Evolutionary conservation across 176 grass and related monocot genomes (phyloP), one percentile per base, ranked within the genome.

Genomic region (Bothriochloa decipiens): DNA sequence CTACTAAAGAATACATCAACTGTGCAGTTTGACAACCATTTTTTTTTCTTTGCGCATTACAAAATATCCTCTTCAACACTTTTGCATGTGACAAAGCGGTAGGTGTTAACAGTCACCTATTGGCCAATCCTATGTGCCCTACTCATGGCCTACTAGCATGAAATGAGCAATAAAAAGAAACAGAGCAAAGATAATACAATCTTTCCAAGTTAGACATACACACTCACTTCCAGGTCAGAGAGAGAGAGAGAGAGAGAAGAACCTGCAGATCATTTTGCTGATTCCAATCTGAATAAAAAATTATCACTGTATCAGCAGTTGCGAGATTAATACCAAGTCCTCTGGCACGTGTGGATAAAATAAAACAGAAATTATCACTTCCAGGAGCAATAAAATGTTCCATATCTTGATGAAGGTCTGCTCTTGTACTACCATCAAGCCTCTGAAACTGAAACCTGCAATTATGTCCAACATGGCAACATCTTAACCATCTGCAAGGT

Each of bases 11-110:
- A 78, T 23, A 49, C 23, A 35, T 69, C 57, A 83, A 75, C 49
- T n/a, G 40, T 49, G 70, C 27, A 60, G 27, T 73, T 1, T 22
- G 12, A 4, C 63, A 70, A 90, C 96, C 96, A 98, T n/a, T n/a
- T 98, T 80, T 98, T 98, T 84, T 98, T 93, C 89, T 98, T 98
- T 55, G 93, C 93, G 5, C 96, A 93, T 72, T 98, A 93, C 75
- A 98, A 91, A 80, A 98, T 98, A 87, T 98, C 96, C 81, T 98
- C 96, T 88, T 98, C 96, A 78, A 98, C 96, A 90, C 96, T 98
- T 92, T 93, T 91, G 86, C 96, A 95, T 1, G 93, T 98, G 79
- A 98, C 93, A 14, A 98, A 98, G 41, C 96, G 96, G 40, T 98
- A 98, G 43, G 96, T 98, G 66, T 98, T 98, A 42, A 98, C 96